Evolutionary conservation across 2,329 filamentous ascomycete species (phyloP), one percentile per base, ranked within the genome.

Genomic region (Fusarium fujikuroi): DNA sequence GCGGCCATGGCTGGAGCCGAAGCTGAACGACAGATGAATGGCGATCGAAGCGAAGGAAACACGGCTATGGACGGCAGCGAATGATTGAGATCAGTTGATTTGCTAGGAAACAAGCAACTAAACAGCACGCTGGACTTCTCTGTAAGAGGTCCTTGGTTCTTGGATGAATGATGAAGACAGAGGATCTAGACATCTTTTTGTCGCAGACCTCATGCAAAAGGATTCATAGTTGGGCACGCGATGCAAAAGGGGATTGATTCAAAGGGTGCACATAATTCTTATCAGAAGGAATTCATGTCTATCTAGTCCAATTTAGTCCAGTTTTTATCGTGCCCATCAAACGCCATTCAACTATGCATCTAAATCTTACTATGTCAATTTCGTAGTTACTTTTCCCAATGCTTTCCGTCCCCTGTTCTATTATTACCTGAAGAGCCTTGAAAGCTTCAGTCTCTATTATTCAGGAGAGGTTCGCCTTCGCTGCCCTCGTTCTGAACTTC

Each of bases 381-480:
- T 56, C 1, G 3, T 5, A 6, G 11, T n/a, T 2, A 23, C 42
- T 16, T 7, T 21, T n/a, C 0, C 0, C 9, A 2, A 12, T 10
- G 5, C 15, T 11, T 23, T 21, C 11, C 9, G 2, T 19, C 37
- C 5, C 23, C 8, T 30, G 9, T 28, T 18, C 1, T 14, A 3
- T 23, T n/a, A 4, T 15, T 30, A 6, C 5, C 2, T 14, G 28
- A 9, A n/a, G 12, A 19, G 12, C 12, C 15, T 18, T 25, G 11
- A 25, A 15, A 19, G 11, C 11, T 14, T 62, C 18, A 69, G 1
- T 69, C 23, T 12, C 39, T n/a, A 1, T 53, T 40, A 7, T 63
- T 47, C 1, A 72, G 15, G 2, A 73, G 34, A 5, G 59, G 66
- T 5, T 60, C 70, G 3, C 23, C 40, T 18, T 72, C 70, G 2